Conservation (phyloP, 106 monocot genomes). For the Phalaenopsis aphrodite region DNA sequence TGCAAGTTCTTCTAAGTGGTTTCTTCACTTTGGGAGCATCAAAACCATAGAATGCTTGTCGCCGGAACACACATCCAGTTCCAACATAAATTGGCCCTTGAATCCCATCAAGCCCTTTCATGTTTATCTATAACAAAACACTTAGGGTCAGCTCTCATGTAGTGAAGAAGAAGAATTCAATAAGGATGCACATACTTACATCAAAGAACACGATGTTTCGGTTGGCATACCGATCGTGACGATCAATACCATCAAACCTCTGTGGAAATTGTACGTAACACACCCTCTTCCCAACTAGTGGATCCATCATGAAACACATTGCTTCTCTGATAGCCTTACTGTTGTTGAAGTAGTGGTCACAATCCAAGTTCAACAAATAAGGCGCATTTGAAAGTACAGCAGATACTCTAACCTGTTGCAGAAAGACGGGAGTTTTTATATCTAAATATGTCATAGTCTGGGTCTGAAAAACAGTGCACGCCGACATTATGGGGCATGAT, state of each 20-base stretch:
- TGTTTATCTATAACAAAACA: slow-evolving; percentile 19
- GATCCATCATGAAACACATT: slow-evolving; percentile 37
- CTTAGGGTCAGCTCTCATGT: background rate
- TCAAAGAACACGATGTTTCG: slow-evolving; percentile 30
- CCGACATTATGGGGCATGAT: too few relatives aligned
- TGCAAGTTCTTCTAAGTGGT: slow-evolving; percentile 67
- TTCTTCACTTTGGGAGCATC: slow-evolving; percentile 84
- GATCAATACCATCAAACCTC: slow-evolving; percentile 33
- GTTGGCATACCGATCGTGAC: slow-evolving; percentile 32
- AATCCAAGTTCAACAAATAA: slow-evolving; percentile 25
- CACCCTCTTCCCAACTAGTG: slow-evolving; percentile 26
- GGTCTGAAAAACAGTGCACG: too few relatives aligned
- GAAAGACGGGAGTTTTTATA: background rate
- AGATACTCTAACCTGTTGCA: slow-evolving; percentile 20
- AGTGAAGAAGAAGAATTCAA: too few relatives aligned
- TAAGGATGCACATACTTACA: slow-evolving; percentile 13
- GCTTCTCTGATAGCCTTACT: slow-evolving; percentile 24
- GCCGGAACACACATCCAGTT: slow-evolving; percentile 24
- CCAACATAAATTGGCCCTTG: slow-evolving; percentile 31
- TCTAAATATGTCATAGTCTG: background rate
- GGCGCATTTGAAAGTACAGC: slow-evolving; percentile 28
- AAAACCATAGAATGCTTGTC: slow-evolving; percentile 52
- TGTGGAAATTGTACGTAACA: slow-evolving; percentile 32
- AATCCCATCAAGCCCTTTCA: slow-evolving; percentile 35
- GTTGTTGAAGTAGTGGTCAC: slow-evolving; percentile 32